A percentile compares a stretch with the other conserved stretches of the same genome.
phyloP scores from a whole-genome alignment of 306 rosid genomes.

The Cucurbita pepo region DNA sequence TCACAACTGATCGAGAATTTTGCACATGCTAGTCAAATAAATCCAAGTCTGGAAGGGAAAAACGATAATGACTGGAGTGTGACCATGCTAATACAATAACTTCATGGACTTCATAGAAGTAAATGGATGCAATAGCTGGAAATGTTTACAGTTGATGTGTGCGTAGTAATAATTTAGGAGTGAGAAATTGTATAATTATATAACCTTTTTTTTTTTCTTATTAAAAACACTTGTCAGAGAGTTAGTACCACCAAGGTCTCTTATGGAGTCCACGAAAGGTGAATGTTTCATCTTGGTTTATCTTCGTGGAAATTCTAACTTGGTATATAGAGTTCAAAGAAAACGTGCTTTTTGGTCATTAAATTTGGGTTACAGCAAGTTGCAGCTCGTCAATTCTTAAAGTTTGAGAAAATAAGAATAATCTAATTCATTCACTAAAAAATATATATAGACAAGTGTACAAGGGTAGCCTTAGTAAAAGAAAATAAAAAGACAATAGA shows the following conservation, averaged over 20 bases:
- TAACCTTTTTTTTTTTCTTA: neutral
- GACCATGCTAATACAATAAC: neutral
- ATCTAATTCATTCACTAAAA: neutral
- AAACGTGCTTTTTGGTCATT: neutral
- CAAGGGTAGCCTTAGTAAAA: neutral
- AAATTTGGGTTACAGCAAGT: neutral
- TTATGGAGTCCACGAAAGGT: neutral
- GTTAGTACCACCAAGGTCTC: neutral
- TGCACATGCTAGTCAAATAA: neutral
- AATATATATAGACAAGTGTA: neutral
- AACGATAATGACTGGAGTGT: neutral
- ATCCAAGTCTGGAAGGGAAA: neutral
- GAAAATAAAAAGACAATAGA: neutral
- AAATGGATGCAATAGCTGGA: neutral
- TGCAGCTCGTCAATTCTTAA: neutral
- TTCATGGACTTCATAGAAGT: neutral
- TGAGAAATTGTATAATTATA: neutral
- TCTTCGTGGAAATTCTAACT: neutral
- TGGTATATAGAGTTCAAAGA: neutral
- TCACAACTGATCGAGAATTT: neutral
- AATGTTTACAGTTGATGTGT: neutral
- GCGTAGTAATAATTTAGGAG: neutral
- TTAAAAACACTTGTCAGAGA: neutral
- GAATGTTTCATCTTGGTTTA: neutral
- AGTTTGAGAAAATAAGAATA: too few relatives aligned